These are phyloP conservation scores for Pseudopyrenochaeta lycopersici DNA, from an alignment of 2,329 filamentous ascomycete genomes.

Conservation along the genomic window DNA sequence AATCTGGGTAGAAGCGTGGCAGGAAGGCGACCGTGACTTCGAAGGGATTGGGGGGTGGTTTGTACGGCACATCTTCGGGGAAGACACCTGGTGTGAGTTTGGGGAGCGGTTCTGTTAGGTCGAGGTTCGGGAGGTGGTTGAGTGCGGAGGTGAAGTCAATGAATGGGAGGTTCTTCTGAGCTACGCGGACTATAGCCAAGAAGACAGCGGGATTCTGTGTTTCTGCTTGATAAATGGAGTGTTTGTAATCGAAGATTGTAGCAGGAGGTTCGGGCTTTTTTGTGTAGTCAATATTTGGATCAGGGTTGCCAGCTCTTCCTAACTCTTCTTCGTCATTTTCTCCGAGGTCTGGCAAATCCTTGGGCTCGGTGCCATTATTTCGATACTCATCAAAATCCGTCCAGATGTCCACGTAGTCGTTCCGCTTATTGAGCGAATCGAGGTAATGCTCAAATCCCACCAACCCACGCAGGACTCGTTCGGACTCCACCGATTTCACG, in stretches of 20 bases:
- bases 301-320: background rate
- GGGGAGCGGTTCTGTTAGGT: conserved; percentile 7
- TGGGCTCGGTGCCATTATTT: background rate
- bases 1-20: background rate
- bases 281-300: background rate
- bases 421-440: conserved; percentile 1
- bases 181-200: conserved; percentile 32
- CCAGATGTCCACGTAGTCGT: conserved; percentile 2
- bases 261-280: conserved; percentile 1
- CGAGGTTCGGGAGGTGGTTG: conserved; percentile 29
- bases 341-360: background rate
- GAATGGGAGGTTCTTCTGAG: conserved; percentile 24
- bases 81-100: background rate
- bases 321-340: background rate
- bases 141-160: conserved; percentile 26
- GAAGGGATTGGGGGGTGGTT: too few species aligned
- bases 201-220: conserved; percentile 27
- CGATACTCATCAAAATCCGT: background rate
- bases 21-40: background rate
- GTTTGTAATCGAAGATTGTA: background rate
- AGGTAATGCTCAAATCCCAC: conserved; percentile 15
- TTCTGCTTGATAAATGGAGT: conserved; percentile 21
- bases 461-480: background rate
- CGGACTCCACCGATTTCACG: conserved; percentile 24
- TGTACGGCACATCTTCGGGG: background rate